Evolutionary conservation across 169 alveolate species (phyloP).

Genomic region (Cryptosporidium andersoni): DNA sequence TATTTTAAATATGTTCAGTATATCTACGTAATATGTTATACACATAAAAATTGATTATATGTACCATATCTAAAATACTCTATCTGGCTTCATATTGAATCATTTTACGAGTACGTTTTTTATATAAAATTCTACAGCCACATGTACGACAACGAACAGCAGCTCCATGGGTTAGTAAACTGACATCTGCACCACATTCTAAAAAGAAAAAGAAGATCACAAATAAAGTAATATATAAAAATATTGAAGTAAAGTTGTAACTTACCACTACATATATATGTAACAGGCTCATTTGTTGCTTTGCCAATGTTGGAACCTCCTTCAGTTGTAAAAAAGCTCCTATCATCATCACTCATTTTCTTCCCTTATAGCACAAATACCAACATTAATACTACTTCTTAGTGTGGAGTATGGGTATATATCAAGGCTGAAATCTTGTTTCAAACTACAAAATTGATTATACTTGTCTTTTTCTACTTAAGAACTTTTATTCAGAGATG

Average conservation of each 20-base stretch:
- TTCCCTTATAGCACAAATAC: no score
- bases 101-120: slow-evolving; percentile 74
- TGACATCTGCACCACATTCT: slow-evolving; percentile 75
- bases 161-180: slow-evolving; percentile 70
- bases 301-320: not conserved
- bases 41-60: no score
- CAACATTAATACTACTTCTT: no score
- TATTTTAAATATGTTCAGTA: no score
- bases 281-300: slow-evolving; percentile 44
- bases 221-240: not conserved
- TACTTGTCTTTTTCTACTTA: no score
- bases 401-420: not conserved
- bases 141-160: slow-evolving; percentile 75
- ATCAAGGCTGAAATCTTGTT: not conserved
- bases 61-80: not conserved
- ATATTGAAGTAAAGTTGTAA: not conserved
- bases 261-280: slow-evolving; percentile 74
- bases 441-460: not conserved
- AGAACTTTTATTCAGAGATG: no score
- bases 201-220: not conserved
- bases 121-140: slow-evolving; percentile 74
- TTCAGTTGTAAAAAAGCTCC: not conserved
- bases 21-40: no score
- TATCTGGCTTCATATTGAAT: slow-evolving; percentile 77
- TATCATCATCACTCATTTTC: slow-evolving; percentile 22